Conservation (phyloP, 2,329 filamentous ascomycete genomes). For the Arthrocladium fulminans region DNA sequence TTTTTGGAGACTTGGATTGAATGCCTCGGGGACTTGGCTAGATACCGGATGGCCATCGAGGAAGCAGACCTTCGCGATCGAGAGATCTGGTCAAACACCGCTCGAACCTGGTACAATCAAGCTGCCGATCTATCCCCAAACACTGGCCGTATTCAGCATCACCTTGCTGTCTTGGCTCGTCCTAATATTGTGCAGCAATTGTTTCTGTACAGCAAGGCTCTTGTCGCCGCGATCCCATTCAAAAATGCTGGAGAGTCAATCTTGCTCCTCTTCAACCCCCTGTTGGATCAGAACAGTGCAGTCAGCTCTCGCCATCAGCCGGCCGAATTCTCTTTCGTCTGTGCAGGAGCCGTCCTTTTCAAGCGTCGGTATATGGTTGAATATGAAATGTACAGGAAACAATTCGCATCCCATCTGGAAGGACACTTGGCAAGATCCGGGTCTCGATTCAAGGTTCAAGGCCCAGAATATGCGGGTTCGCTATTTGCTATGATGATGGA, state of each 20-base stretch:
- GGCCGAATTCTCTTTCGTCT: constrained; percentile 44
- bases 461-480: constrained; percentile 46
- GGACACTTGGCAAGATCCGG: constrained; percentile 40
- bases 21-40: constrained; percentile 74
- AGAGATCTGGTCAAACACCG: constrained; percentile 73
- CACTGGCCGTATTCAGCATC: constrained; percentile 75
- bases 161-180: constrained; percentile 61
- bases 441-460: constrained; percentile 44
- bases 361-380: constrained; percentile 27
- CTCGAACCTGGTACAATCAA: constrained; percentile 74
- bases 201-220: constrained; percentile 51
- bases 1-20: constrained; percentile 92
- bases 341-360: constrained; percentile 45
- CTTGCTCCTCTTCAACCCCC: constrained; percentile 45
- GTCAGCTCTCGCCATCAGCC: constrained; percentile 20
- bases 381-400: constrained; percentile 31
- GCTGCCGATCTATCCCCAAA: constrained; percentile 68
- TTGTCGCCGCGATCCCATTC: constrained; percentile 49
- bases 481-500: constrained; percentile 49
- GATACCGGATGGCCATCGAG: constrained; percentile 88
- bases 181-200: constrained; percentile 46
- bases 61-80: constrained; percentile 66
- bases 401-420: constrained; percentile 40
- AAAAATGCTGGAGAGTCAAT: constrained; percentile 49
- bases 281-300: constrained; percentile 34